Base-by-base conservation (phyloP, 306 rosid species). In the Pyrus pyrifolia region DNA sequence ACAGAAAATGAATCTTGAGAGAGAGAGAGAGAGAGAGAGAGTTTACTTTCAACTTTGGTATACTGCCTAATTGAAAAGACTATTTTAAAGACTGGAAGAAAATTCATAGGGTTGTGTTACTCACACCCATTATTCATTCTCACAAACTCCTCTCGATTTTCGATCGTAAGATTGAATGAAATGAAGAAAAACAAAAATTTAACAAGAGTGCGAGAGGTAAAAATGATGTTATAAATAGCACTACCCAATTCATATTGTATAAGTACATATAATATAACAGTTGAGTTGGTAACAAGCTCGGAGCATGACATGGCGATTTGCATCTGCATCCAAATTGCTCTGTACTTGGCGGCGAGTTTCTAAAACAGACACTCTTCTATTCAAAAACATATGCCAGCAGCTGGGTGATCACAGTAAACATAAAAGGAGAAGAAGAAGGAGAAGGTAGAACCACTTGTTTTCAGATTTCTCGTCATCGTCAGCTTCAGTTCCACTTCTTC, bases 401-500 rank as follows among this genome's bases (percentile, higher is more conserved):
- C 62, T 22, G 11, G 5, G 62, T 22, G 25, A 45, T 35, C 46
- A 70, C 71, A 78, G 46, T 35, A 69, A 11, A 27, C 76, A 63
- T n/a, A 31, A 53, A 46, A 22, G 55, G 75, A 73, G 71, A 68
- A 77, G 29, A 55, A 68, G 62, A 73, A 70, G 44, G 29, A 30
- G 40, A 33, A 65, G 68, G 70, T 11, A 68, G 59, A 64, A 66
- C 70, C 68, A 42, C 72, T 70, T 45, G 49, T 77, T 51, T 40
- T 33, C 33, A 70, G 51, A 49, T 31, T 72, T 10, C 77, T 77
- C 72, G 68, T 25, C 68, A 77, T 72, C 71, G 53, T 71, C 27
- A 22, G 71, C 67, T 77, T 21, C 62, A 72, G 76, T 52, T 67
- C 79, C 66, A 81, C 82, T 82, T 86, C 85, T 80, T 87, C 91